These are phyloP conservation scores for Salix purpurea DNA, from an alignment of 345 rosid species.

Conservation along the genomic window DNA sequence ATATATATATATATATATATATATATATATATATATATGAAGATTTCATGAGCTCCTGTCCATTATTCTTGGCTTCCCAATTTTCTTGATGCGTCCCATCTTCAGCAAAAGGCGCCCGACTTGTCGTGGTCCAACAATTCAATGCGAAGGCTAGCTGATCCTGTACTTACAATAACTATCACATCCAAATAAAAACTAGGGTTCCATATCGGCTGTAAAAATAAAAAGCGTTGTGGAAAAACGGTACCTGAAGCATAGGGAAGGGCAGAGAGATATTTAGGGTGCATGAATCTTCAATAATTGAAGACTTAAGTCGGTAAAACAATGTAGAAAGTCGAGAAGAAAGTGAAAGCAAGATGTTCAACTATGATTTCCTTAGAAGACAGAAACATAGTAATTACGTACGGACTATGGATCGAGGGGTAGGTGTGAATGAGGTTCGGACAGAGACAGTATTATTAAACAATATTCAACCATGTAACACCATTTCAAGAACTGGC, in stretches of 20 bases:
- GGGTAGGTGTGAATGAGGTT: slow-evolving; percentile 28
- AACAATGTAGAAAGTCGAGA: neutral
- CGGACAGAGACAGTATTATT: slow-evolving; percentile 18
- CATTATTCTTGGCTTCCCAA: neutral
- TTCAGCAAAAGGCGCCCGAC: neutral
- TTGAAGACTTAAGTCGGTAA: neutral
- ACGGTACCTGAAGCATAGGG: no score
- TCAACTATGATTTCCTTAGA: slow-evolving; percentile 3
- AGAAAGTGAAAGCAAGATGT: slow-evolving; percentile 3
- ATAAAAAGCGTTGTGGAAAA: neutral
- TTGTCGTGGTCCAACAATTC: neutral
- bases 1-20: neutral
- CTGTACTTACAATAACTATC: neutral
- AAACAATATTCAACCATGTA: slow-evolving; percentile 27
- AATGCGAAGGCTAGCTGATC: neutral
- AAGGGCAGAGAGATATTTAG: neutral
- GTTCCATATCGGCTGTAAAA: neutral
- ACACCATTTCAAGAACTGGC: slow-evolving; percentile 33
- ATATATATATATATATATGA: neutral
- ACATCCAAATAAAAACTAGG: neutral
- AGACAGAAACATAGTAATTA: slow-evolving; percentile 12
- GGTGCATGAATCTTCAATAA: neutral
- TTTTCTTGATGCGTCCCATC: slow-evolving; percentile 1
- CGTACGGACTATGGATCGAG: slow-evolving; percentile 5
- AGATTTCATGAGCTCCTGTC: neutral